A percentile compares a stretch with the other conserved stretches of the same genome.
Evolutionary conservation across 352 stramenopile genomes (phyloP).

Genomic region (Phytophthora sojae): DNA sequence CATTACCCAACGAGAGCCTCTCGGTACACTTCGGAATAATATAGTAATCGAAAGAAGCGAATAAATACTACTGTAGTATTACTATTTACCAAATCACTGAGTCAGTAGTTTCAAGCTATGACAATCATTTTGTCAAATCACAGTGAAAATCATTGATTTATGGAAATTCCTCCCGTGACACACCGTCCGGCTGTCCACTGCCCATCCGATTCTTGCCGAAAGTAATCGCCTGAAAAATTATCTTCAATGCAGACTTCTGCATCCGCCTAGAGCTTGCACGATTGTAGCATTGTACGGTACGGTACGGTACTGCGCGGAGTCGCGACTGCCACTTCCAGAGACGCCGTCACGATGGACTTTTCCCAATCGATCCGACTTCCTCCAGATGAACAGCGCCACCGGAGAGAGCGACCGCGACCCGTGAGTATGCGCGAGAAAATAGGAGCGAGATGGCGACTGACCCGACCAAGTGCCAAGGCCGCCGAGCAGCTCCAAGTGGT

Average conservation of each 20-base stretch:
- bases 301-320: background rate
- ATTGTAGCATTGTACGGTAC: slow-evolving; percentile 10
- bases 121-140: too few relatives aligned
- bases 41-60: too few relatives aligned
- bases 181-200: background rate
- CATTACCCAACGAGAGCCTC: too few relatives aligned
- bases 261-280: background rate
- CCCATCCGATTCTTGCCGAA: slow-evolving; percentile 8
- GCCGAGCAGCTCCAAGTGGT: slow-evolving; percentile 9
- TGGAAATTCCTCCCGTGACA: too few relatives aligned
- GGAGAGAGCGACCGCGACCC: slow-evolving; percentile 1
- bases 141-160: too few relatives aligned
- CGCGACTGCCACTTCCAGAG: too few relatives aligned
- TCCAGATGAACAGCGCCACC: slow-evolving; percentile 8
- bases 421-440: slow-evolving; percentile 26
- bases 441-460: slow-evolving; percentile 14
- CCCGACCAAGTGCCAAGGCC: slow-evolving; percentile 6
- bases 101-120: too few relatives aligned
- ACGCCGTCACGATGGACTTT: slow-evolving; percentile 10
- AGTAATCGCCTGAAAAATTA: too few relatives aligned
- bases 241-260: too few relatives aligned
- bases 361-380: slow-evolving; percentile 14
- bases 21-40: too few relatives aligned
- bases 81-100: too few relatives aligned
- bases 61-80: too few relatives aligned